Base-by-base conservation (phyloP, 2,329 filamentous ascomycete species). In the Hyphodiscus sp. region DNA sequence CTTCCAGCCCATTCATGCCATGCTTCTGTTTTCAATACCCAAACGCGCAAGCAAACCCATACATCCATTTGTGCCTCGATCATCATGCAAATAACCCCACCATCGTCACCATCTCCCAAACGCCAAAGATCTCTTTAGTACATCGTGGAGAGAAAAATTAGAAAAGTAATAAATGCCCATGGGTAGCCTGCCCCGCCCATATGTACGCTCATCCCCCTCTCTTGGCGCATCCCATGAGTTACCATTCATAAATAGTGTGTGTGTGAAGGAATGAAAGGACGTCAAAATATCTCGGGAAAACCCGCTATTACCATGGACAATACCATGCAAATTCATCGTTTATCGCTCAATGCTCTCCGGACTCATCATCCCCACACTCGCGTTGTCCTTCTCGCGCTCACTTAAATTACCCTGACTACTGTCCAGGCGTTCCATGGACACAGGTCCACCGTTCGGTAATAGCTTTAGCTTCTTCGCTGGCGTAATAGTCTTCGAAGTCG, bases 281-380 rank as follows among this genome's bases (percentile, higher is more conserved):
- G 33, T 38, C 11, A 10, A 10, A 13, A 33, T 5, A 38, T 10
- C 33, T 38, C 16, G 33, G 33, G 16, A 38, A 38, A 26, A n/a
- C n/a, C 23, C 3, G 23, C 23, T 8, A 26, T 26, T n/a, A n/a
- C 13, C 16, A 38, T n/a, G 11, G 5, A 38, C 33, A 38, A 38
- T 38, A 38, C 33, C 33, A n/a, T n/a, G 33, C 16, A 38, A 15
- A 13, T 50, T 51, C 33, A 38, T 38, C 13, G 49, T 53, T 8
- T 58, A 66, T 19, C 63, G 55, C 49, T 67, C 66, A 52, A 68
- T 68, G 49, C 88, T 91, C 72, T 92, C 85, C 3, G 89, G 89
- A 67, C 88, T 94, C 77, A 92, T 90, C 82, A 92, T 90, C 19
- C 86, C 86, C 30, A 83, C 82, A 18, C 76, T 82, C 53, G 84